Evolutionary conservation across 2,329 filamentous ascomycete genomes (phyloP).

Genomic region (Rutstroemia sydowiana): DNA sequence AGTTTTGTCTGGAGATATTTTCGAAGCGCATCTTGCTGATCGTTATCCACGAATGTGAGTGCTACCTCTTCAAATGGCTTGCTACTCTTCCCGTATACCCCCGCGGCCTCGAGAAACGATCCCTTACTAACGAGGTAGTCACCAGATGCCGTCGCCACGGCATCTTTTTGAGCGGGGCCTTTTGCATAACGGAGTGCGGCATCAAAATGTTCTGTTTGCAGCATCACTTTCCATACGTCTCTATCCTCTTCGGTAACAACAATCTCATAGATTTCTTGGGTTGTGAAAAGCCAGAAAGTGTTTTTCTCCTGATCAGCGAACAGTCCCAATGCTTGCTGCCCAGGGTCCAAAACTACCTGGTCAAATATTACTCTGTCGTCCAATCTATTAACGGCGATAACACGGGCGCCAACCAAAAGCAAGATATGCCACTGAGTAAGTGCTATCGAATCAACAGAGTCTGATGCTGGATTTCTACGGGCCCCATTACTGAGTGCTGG

Average conservation of each 20-base stretch:
- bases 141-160: slow-evolving; percentile 83
- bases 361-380: slow-evolving; percentile 83
- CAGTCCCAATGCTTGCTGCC: slow-evolving; percentile 74
- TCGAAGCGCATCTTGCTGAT: slow-evolving; percentile 81
- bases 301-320: slow-evolving; percentile 89
- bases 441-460: slow-evolving; percentile 70
- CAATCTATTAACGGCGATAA: slow-evolving; percentile 80
- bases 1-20: slow-evolving; percentile 86
- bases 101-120: slow-evolving; percentile 77
- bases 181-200: slow-evolving; percentile 79
- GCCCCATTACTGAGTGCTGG: slow-evolving; percentile 56
- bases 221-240: slow-evolving; percentile 91
- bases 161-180: slow-evolving; percentile 75
- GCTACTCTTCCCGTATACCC: slow-evolving; percentile 88
- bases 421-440: slow-evolving; percentile 93
- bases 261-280: slow-evolving; percentile 86
- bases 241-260: slow-evolving; percentile 84
- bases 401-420: slow-evolving; percentile 69
- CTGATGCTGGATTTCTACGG: slow-evolving; percentile 57
- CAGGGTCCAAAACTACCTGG: slow-evolving; percentile 73
- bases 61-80: slow-evolving; percentile 97
- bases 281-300: slow-evolving; percentile 94
- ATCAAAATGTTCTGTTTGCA: slow-evolving; percentile 81
- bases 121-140: slow-evolving; percentile 79
- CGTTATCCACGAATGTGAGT: slow-evolving; percentile 80